Base-by-base conservation (phyloP, 2,329 filamentous ascomycete genomes). In the Cercospora zeina region DNA sequence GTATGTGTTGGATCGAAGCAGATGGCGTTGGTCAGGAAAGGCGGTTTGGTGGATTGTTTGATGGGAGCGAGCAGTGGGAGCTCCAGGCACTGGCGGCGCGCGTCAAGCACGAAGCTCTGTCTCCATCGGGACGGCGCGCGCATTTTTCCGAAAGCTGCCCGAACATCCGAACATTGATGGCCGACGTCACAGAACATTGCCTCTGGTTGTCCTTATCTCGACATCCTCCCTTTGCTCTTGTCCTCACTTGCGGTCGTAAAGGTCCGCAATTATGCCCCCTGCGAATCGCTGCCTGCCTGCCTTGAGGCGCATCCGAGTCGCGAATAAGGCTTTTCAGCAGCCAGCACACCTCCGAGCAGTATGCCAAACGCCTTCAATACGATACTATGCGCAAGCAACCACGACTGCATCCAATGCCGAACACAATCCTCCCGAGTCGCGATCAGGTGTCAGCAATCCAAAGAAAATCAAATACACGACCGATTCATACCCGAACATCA, bases 401-500 rank as follows among this genome's bases (percentile, higher is more conserved):
- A 73, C 72, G 8, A 70, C 71, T 21, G 71, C 74, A 6, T 67
- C 72, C 42, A 66, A 67, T 55, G 70, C 68, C 16, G 71, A 74
- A 53, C 61, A 71, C 50, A 61, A 67, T 24, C 66, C 70, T 21
- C 69, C 73, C 62, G 36, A 66, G 61, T 62, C 70, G 63, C 58
- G 67, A 67, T 63, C 68, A 61, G 58, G 65, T 51, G 67, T 60
- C 61, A 67, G 53, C 54, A 62, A 62, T 74, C 54, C 59, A 80
- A 81, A 67, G 71, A 31, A 77, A 14, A 81, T 88, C 73, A 90
- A 89, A 76, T 90, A 89, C 79, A 99, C 95, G 14, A 86, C 90
- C 58, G 90, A 96, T 69, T 89, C 87, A 58, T 95, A 96, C 72
- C 93, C 95, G 8, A 83, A 89, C 63, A 81, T 99, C 71, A 86